Percentiles rank a stretch among this genome's conserved stretches.
Conservation (phyloP, 345 rosid species). For the Sisymbrium altissimum region DNA sequence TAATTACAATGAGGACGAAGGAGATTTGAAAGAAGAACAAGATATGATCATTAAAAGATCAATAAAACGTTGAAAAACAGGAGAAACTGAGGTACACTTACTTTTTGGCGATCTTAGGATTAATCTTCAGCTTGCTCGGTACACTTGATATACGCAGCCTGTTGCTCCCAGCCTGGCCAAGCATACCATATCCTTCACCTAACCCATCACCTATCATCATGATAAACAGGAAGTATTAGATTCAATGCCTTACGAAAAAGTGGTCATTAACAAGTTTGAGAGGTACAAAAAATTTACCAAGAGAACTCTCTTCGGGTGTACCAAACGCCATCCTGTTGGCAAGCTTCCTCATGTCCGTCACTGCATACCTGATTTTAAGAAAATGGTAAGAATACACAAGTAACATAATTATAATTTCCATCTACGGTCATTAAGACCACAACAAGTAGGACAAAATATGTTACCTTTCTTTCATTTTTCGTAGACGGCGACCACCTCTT, state of each 20-base stretch:
- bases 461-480: slow-evolving; percentile 97
- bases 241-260: neutral
- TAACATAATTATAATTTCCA: neutral
- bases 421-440: neutral
- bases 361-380: slow-evolving; percentile 58
- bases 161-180: slow-evolving; percentile 99
- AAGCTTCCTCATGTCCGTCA: slow-evolving; percentile 94
- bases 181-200: slow-evolving; percentile 99
- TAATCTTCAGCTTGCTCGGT: slow-evolving; percentile 91
- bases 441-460: neutral
- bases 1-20: neutral
- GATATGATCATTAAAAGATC: neutral
- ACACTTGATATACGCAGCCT: slow-evolving; percentile 83
- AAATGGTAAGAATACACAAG: neutral
- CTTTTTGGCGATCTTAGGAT: slow-evolving; percentile 93
- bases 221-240: slow-evolving; percentile 16
- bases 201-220: slow-evolving; percentile 78
- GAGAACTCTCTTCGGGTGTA: slow-evolving; percentile 91
- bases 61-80: neutral
- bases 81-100: slow-evolving; percentile 24
- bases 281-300: slow-evolving; percentile 44
- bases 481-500: slow-evolving; percentile 93
- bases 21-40: no score
- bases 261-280: neutral
- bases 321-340: slow-evolving; percentile 99